Evolutionary conservation across 2,329 filamentous ascomycete species (phyloP), one percentile per base, ranked within the genome.

Genomic region (Aspergillus ibericus): DNA sequence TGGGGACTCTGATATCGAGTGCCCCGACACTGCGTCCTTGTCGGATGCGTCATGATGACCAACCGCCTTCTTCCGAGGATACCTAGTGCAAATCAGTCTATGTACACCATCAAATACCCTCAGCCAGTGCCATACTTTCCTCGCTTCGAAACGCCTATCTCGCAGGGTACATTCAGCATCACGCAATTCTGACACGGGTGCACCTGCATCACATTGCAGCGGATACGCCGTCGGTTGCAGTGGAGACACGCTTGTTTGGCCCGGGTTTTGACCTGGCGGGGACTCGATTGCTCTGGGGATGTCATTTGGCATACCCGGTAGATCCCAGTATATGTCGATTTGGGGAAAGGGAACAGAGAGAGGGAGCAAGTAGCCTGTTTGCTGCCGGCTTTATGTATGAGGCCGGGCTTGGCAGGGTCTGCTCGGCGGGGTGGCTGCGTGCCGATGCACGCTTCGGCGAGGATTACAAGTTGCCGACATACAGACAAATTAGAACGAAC

Each of bases 201-300:
- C 56, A 66, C 68, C 44, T 79, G 76, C 12, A 77, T 70, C n/a
- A 80, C 78, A 68, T 80, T 75, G 61, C 78, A 81, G 53, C 77
- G 77, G 35, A 80, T 77, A 34, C 78, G 72, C 32, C 77, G 75
- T n/a, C 75, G 67, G 58, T 80, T 79, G 60, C 78, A 80, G 22
- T 74, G 72, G 36, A 74, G 68, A 59, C 78, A 81, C 7, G 78
- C 78, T 58, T 77, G 69, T 59, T 76, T 78, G 29, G 78, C 78
- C 46, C 78, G 73, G 15, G 63, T 67, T 13, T 42, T 53, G 12
- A 32, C 38, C 25, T 35, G 42, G 9, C 36, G 49, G 22, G 12
- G 42, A 15, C 27, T 22, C 1, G 36, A 18, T 1, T 49, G 20
- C 22, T 34, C 35, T 34, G 49, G 48, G 22, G 50, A 27, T 12